Evolutionary conservation across 164 flowering plant species (phyloP).

Genomic region (Hamamelis virginiana): DNA sequence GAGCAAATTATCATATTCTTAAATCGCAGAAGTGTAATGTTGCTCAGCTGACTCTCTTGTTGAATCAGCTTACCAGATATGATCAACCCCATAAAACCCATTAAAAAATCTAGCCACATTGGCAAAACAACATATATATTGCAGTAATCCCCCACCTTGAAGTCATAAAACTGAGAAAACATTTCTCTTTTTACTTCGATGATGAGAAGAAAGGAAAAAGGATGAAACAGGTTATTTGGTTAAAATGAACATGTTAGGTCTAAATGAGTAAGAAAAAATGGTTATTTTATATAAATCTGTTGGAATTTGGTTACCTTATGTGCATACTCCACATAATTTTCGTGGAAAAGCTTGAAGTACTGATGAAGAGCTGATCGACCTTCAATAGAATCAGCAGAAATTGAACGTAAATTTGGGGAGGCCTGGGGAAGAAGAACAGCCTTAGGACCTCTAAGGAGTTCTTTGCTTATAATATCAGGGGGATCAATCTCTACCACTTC

Average conservation of each 20-base stretch:
- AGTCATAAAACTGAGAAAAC: not conserved
- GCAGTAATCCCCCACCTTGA: not conserved
- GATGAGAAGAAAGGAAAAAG: not conserved
- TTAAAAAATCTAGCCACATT: not conserved
- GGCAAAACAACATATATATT: not conserved
- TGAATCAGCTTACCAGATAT: not conserved
- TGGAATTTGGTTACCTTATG: constrained; percentile 64
- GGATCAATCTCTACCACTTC: constrained; percentile 34
- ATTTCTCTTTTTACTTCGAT: not conserved
- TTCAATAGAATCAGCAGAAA: constrained; percentile 88
- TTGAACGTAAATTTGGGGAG: constrained; percentile 57
- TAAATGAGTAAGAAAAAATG: not conserved
- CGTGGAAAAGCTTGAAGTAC: constrained; percentile 84
- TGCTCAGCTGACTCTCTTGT: not conserved
- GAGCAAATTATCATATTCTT: not conserved
- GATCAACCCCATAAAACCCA: not conserved
- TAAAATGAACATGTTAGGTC: not conserved
- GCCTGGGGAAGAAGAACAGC: constrained; percentile 60
- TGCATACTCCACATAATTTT: constrained; percentile 94
- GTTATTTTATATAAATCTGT: not conserved
- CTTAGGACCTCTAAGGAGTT: constrained; percentile 79
- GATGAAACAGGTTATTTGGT: not conserved
- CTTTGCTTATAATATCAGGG: constrained; percentile 80
- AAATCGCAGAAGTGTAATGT: not conserved
- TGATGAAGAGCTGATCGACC: constrained; percentile 89